Percentiles rank a stretch among this genome's conserved stretches.
These are phyloP conservation scores for Acanthamoeba castellanii DNA, from an alignment of 208 protist genomes.

Conservation along the genomic window DNA sequence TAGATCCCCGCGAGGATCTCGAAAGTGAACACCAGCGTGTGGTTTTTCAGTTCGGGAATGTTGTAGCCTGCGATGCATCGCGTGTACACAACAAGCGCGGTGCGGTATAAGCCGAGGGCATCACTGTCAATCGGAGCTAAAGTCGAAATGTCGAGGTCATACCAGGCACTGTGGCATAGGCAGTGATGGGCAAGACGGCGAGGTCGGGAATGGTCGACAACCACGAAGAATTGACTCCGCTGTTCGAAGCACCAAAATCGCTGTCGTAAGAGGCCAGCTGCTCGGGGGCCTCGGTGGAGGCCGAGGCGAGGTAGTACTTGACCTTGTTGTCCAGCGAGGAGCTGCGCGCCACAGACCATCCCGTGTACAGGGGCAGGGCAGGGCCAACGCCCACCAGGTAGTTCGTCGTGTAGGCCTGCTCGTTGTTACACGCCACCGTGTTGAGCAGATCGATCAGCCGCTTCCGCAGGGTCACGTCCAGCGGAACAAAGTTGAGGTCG, in stretches of 20 bases:
- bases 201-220: neutral
- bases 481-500: neutral
- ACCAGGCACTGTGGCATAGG: neutral
- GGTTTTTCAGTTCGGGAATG: neutral
- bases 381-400: neutral
- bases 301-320: neutral
- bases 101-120: no score
- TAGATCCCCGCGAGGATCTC: neutral
- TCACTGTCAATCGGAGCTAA: neutral
- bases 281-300: neutral
- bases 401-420: neutral
- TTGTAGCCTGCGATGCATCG: neutral
- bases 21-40: neutral
- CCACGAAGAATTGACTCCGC: neutral
- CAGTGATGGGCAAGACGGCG: neutral
- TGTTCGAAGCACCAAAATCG: neutral
- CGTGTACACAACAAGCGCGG: no score
- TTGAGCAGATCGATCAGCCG: neutral
- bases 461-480: neutral
- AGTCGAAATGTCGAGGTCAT: neutral
- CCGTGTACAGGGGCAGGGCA: neutral
- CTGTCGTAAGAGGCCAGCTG: neutral
- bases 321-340: neutral
- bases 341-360: neutral
- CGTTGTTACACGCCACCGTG: neutral